Conservation (phyloP, 2,329 filamentous ascomycete species). For the Trichocomaceae sp. region DNA sequence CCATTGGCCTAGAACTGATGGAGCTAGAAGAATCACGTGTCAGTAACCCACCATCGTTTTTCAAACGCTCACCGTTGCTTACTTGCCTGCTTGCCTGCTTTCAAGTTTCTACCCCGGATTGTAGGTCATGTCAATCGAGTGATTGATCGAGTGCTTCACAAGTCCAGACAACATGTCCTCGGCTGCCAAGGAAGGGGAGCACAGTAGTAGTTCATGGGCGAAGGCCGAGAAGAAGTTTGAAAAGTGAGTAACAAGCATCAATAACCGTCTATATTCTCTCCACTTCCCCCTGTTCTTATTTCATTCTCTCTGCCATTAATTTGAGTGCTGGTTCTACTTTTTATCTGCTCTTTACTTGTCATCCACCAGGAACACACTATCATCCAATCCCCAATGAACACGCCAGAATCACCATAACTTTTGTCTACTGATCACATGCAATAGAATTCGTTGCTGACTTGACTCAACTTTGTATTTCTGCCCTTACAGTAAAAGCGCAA, state of each 20-base stretch:
- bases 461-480: background rate
- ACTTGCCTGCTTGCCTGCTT: no score
- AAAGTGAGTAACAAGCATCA: conserved; percentile 41
- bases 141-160: background rate
- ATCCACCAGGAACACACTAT: background rate
- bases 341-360: background rate
- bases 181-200: conserved; percentile 16
- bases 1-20: background rate
- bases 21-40: background rate
- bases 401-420: background rate
- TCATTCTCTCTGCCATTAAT: background rate
- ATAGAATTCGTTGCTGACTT: background rate
- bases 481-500: conserved; percentile 65
- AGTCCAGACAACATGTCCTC: conserved; percentile 17
- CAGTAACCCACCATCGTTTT: background rate
- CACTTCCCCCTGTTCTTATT: background rate
- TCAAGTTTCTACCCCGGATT: background rate
- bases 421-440: conserved; percentile 2
- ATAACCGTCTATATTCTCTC: background rate
- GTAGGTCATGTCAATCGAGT: background rate
- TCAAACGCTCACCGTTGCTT: no score
- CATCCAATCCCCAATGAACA: conserved; percentile 12
- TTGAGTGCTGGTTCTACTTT: background rate
- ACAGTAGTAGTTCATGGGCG: conserved; percentile 41
- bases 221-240: conserved; percentile 57